Evolutionary conservation across 2,329 filamentous ascomycete genomes (phyloP).

Genomic region (Anisogramma anomala): DNA sequence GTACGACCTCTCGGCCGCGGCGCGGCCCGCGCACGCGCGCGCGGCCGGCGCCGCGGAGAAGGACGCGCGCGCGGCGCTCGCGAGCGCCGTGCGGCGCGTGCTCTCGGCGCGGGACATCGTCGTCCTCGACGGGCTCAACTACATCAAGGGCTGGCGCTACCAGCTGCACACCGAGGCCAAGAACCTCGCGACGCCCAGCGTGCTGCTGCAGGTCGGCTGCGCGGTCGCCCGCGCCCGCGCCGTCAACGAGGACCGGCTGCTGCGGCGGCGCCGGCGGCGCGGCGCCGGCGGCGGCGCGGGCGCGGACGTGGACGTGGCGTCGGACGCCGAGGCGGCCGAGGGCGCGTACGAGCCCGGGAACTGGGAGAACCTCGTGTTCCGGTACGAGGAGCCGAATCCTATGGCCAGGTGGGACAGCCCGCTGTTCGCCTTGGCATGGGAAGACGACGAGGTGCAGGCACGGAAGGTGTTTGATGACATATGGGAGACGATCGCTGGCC

Average conservation of each 20-base stretch:
- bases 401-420: constrained; percentile 80
- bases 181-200: constrained; percentile 62
- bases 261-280: no score
- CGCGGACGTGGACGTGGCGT: constrained; percentile 20
- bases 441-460: constrained; percentile 54
- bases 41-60: constrained; percentile 69
- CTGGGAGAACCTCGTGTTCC: constrained; percentile 69
- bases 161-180: constrained; percentile 80
- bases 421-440: constrained; percentile 66
- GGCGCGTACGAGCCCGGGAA: constrained; percentile 44
- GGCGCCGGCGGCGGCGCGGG: constrained; percentile 21
- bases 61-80: constrained; percentile 64
- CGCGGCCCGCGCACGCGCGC: constrained; percentile 46
- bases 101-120: constrained; percentile 64
- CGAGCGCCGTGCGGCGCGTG: constrained; percentile 66
- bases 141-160: constrained; percentile 84
- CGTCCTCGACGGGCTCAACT: constrained; percentile 70
- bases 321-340: constrained; percentile 23
- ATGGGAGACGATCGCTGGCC: constrained; percentile 63
- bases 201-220: constrained; percentile 57
- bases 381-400: constrained; percentile 77
- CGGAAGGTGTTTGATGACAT: constrained; percentile 48
- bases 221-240: constrained; percentile 37
- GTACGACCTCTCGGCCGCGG: constrained; percentile 50
- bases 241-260: constrained; percentile 51